Base-by-base conservation (phyloP, 1,139 yeast species). In the Blastobotrys malaysiensis region DNA sequence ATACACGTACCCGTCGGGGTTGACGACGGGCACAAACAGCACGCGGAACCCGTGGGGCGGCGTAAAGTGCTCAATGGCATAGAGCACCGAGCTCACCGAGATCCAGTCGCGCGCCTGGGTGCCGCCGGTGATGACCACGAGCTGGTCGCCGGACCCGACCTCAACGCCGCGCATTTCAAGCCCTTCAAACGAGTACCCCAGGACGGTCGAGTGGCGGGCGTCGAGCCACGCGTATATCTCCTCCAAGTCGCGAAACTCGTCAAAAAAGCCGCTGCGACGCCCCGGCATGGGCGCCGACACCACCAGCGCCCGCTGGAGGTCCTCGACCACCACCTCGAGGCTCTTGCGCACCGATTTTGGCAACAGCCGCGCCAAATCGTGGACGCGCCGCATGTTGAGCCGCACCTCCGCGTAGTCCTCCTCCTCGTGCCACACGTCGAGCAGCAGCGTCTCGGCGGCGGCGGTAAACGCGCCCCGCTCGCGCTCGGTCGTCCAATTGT, bases 101-200 rank as follows among this genome's bases (percentile, higher is more conserved):
- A 89, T 79, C 97, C 97, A 90, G 70, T 90, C 97, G 50, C 97
- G 77, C 0, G 96, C 95, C 69, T 90, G 97, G 1, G 86, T 78
- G 1, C 96, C 97, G 19, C 93, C 91, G 0, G 93, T 82, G 13
- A 90, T 75, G 1, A 89, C 86, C 50, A 90, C 78, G 0, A 31
- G 31, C 43, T 59, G 43, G 11, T 54, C 39, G 79, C 79, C 2
- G 79, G 77, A 50, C 5, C 63, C 59, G 1, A 88, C 68, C 63
- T 87, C 88, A 31, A 88, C 71, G 0, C 87, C 87, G 52, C 80
- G 81, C 64, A 84, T 76, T 22, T 82, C 82, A 54, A 93, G 76
- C 16, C 88, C 87, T 69, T 89, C 95, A 64, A 70, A 81, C 0
- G 96, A 86, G 57, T 78, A 76, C 1, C 97, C 97, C 27, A 89